A percentile compares a stretch with the other conserved stretches of the same genome.
These are phyloP conservation scores for Tricholomella constricta DNA, from an alignment of 768 basidiomycete genomes.

Conservation along the genomic window DNA sequence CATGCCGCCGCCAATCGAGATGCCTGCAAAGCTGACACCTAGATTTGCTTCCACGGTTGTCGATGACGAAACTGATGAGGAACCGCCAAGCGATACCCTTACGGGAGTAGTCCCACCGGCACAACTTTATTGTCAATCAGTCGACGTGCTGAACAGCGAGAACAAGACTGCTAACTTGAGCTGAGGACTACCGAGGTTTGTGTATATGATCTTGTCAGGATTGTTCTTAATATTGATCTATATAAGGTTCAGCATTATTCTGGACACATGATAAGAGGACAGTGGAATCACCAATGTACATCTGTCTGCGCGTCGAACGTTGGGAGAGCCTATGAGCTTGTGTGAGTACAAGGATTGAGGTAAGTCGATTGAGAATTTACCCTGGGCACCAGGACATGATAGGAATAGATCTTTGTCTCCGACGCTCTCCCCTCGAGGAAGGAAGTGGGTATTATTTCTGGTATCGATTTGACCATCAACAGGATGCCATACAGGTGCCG, in stretches of 20 bases:
- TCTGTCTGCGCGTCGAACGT: constrained; percentile 12
- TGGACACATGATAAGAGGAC: not conserved
- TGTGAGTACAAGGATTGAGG: not conserved
- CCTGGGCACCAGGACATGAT: constrained; percentile 13
- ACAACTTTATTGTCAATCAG: constrained; percentile 6
- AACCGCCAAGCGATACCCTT: constrained; percentile 9
- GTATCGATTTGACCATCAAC: no score
- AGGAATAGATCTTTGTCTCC: constrained; percentile 11
- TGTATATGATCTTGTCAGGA: constrained; percentile 10
- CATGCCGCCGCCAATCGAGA: constrained; percentile 15
- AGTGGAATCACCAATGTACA: constrained; percentile 13
- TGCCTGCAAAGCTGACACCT: constrained; percentile 9
- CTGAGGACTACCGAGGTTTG: constrained; percentile 12
- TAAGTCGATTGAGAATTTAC: not conserved
- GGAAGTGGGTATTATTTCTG: not conserved
- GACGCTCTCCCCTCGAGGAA: not conserved
- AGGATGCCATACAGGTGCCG: not conserved
- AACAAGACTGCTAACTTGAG: constrained; percentile 18
- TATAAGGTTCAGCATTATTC: not conserved
- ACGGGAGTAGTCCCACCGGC: constrained; percentile 10
- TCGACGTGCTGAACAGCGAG: no score
- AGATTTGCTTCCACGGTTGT: constrained; percentile 8
- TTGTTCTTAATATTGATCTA: constrained; percentile 13
- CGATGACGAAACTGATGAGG: constrained; percentile 5
- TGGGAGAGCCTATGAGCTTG: constrained; percentile 5